Evolutionary conservation across 2,329 filamentous ascomycete genomes (phyloP), one percentile per base, ranked within the genome.

Genomic region (Trichoderma afroharzianum): DNA sequence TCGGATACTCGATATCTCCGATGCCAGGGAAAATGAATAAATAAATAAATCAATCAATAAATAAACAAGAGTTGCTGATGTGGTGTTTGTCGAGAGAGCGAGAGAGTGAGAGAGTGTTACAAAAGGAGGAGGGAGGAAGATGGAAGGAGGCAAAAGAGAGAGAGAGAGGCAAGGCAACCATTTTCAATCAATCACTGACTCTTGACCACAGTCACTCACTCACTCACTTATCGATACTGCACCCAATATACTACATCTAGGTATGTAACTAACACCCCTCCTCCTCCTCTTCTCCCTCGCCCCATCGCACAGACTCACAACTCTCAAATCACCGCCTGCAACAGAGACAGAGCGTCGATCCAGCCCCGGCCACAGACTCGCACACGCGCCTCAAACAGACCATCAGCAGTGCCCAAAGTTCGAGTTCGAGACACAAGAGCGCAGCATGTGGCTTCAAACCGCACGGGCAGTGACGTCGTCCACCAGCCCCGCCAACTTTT

Each of bases 381-480:
- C n/a, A 39, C 21, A 66, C 63, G 47, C 63, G 61, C 36, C 61
- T 21, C 47, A 53, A 53, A 57, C 53, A 57, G 9, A 1, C 15
- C 53, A 28, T 57, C 53, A 57, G 24, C 53, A 30, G 53, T 26
- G 61, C 43, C 62, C 43, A 64, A n/a, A 7, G 36, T 53, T 24
- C 24, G 36, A 7, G 36, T 53, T 24, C 24, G 36, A 58, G 33
- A 68, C 53, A 43, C 18, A 58, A 57, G 50, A 18, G 55, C 50
- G 28, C 33, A 58, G n/a, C 64, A 68, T 68, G 64, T 47, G 55
- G 55, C 64, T 68, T 43, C 64, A 68, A 32, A 43, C 39, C 53
- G 14, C 53, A 59, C 53, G 55, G 64, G 64, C 64, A 50, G 64
- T 68, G 64, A 68, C 64, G 64, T 68, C 53, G 63, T 67, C 53